Evolutionary conservation across 2,329 filamentous ascomycete genomes (phyloP).

Genomic region (Pestalotiopsis sp.): DNA sequence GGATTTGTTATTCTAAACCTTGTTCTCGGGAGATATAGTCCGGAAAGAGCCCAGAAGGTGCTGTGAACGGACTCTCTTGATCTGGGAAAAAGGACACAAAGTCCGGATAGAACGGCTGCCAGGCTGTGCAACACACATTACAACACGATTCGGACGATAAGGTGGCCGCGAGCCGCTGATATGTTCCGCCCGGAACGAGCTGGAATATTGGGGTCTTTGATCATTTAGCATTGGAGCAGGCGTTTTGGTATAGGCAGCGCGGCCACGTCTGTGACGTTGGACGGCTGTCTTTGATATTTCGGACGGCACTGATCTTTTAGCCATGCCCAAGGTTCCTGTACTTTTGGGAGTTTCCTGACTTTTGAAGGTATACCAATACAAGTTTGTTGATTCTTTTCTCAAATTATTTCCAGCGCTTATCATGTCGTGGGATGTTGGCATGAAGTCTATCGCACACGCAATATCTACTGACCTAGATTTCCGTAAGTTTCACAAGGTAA

Average conservation of each 20-base stretch:
- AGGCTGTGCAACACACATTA: not conserved
- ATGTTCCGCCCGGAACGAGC: not conserved
- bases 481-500: not conserved
- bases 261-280: not conserved
- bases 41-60: not conserved
- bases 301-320: not conserved
- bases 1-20: constrained; percentile 54
- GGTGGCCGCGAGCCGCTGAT: not conserved
- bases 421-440: not conserved
- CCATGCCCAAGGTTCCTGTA: not conserved
- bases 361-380: not conserved
- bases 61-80: not conserved
- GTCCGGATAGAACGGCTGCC: too few species aligned
- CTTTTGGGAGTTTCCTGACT: not conserved
- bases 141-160: not conserved
- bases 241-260: not conserved
- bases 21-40: not conserved
- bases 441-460: not conserved
- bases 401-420: not conserved
- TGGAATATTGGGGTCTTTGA: not conserved
- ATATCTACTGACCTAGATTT: not conserved
- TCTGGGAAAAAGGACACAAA: too few species aligned
- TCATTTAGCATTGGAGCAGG: not conserved
- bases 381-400: not conserved
- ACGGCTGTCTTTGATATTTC: not conserved